Percentiles rank a stretch among this genome's conserved stretches.
Evolutionary conservation across 331 rosid species (phyloP).

Genomic region (Malus hybrid): DNA sequence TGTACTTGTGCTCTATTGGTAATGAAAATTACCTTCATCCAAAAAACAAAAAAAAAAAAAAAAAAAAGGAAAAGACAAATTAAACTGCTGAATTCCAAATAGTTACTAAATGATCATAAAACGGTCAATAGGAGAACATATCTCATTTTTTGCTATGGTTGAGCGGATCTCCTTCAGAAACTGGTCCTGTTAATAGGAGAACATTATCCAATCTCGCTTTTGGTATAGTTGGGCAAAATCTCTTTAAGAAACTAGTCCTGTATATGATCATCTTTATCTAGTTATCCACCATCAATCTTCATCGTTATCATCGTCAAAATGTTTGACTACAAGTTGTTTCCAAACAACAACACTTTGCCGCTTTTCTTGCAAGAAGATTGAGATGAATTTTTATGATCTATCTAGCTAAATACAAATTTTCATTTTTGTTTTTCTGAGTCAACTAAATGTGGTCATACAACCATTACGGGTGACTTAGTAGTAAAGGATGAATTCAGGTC

Average conservation of each 20-base stretch:
- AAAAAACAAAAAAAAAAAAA: no score
- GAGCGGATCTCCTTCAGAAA: neutral
- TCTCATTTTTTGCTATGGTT: no score
- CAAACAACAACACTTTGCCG: neutral
- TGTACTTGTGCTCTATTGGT: no score
- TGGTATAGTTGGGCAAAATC: neutral
- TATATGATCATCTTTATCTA: neutral
- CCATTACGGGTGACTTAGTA: no score
- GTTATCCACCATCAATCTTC: neutral
- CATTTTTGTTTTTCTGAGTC: neutral
- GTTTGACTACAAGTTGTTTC: neutral
- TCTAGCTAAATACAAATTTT: neutral
- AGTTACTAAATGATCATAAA: no score
- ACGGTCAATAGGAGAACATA: no score
- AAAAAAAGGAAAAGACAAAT: no score
- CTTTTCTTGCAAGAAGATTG: neutral
- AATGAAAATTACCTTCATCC: no score
- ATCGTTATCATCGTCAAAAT: neutral
- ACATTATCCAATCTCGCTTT: no score
- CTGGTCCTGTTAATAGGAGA: neutral
- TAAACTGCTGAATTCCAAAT: neutral
- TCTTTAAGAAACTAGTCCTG: neutral
- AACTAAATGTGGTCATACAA: constrained; percentile 12
- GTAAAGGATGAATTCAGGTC: no score
- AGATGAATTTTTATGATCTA: neutral